Evolutionary conservation across 2,329 filamentous ascomycete genomes (phyloP), one percentile per base, ranked within the genome.

Genomic region (Lasiodiplodia theobromae): DNA sequence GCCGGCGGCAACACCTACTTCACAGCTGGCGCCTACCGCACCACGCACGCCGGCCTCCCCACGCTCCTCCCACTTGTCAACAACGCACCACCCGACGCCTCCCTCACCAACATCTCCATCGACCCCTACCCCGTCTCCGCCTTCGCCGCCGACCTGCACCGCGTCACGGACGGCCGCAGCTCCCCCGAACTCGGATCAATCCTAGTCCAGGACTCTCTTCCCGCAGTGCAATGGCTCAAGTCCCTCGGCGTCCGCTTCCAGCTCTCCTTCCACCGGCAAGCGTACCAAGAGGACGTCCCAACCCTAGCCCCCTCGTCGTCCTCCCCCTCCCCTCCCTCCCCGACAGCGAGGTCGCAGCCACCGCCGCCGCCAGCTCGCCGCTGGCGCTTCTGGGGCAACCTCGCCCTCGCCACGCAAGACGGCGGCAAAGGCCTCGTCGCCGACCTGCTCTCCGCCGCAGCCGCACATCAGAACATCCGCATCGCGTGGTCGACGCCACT

Each of bases 1-100:
- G 86, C 84, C 0, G 89, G 89, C 14, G 89, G 89, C 0, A 91
- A 91, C 73, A 83, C 84, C 0, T 90, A 86, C 73, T 91, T 90
- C 78, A 91, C 89, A 0, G 89, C 89, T 0, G 89, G 88, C 1
- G 88, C 88, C 2, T 89, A 86, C 74, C 85, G 90, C 7, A 87
- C 84, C 1, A 83, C 80, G 1, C 87, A 90, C 72, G 67, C 73
- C 7, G 89, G 89, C 0, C 79, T 89, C 0, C 12, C 74, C 0
- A 88, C 91, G 72, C 72, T 92, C 0, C 77, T 90, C 0, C 87
- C 88, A 0, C 73, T 91, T 4, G 87, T 91, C 58, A 87, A 87
- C 74, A 91, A 91, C 70, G 84, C 34, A 2, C 14, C 51, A 2
- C 38, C 66, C 51, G 60, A 75, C 0, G 81, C 83, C 0, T 82